Evolutionary conservation across 1,139 yeast species (phyloP), one percentile per base, ranked within the genome.

Genomic region (Hyphopichia burtonii): DNA sequence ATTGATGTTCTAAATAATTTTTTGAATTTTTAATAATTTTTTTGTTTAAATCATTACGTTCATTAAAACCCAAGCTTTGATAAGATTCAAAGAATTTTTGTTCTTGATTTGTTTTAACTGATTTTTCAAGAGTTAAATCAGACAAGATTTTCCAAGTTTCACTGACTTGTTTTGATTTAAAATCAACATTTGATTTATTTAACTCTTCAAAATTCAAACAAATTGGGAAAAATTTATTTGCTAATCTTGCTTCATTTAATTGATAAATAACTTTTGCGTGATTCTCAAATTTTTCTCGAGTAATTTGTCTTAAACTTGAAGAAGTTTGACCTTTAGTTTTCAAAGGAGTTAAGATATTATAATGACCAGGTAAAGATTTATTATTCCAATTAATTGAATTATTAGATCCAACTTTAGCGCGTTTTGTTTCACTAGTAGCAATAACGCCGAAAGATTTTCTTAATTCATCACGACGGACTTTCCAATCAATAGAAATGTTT

Each of bases 401-500:
- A 4, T 33, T 23, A 6, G 33, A 10, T 8, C 12, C 15, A 46
- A 41, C 51, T 55, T 38, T 38, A 14, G 64, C 61, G 41, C 54
- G 58, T 7, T 53, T 39, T 8, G 52, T 30, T 31, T 55, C 59
- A 36, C 52, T 54, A 3, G 60, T 50, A 12, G 63, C 56, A 4
- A 40, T 39, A 23, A 75, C 69, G 1, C 91, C 90, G 52, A 87
- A 78, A 18, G 83, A 79, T 50, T 80, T 81, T 58, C 87, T 78
- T 41, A 89, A 76, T 51, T 83, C 86, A 45, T 81, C 82, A 53
- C 88, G 82, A 51, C 90, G 79, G 40, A 78, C 78, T 47, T 82
- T 80, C 97, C 98, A 93, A 61, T 90, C 96, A 41, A 86, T 71
- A 2, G 86, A 72, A 31, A 93, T 76, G 54, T 84, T 88, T 44